Percentiles rank a stretch among this genome's conserved stretches.
phyloP scores from a whole-genome alignment of 305 asterid species.

The Rubia tinctorum region DNA sequence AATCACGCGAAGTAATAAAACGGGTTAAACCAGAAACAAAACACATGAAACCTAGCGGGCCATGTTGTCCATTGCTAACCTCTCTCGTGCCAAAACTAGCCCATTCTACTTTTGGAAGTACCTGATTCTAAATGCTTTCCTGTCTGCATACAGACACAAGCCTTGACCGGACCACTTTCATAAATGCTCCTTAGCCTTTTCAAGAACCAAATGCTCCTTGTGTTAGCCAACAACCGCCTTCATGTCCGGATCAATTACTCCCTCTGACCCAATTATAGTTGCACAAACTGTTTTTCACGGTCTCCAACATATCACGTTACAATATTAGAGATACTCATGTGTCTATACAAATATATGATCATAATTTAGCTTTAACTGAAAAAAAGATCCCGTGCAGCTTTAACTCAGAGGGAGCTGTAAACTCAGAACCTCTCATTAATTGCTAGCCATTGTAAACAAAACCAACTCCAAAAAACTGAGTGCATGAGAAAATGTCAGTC shows the following conservation, averaged over 20 bases:
- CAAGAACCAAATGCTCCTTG: background rate
- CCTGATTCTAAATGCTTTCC: conserved; percentile 1
- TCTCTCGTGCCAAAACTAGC: background rate
- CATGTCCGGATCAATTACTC: background rate
- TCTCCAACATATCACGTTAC: too few species aligned
- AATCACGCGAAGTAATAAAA: background rate
- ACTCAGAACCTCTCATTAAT: background rate
- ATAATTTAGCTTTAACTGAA: too few species aligned
- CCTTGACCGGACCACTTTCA: conserved; percentile 2
- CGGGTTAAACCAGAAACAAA: background rate
- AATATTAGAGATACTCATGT: too few species aligned
- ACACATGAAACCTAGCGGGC: background rate
- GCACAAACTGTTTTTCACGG: too few species aligned
- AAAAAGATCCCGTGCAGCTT: too few species aligned
- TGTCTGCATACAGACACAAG: background rate
- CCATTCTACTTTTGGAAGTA: background rate
- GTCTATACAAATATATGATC: too few species aligned
- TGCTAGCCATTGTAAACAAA: conserved; percentile 1
- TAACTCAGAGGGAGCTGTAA: background rate
- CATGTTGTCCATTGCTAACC: conserved; percentile 6
- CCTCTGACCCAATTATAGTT: background rate
- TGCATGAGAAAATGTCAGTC: background rate
- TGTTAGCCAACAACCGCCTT: background rate
- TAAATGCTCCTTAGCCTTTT: background rate
- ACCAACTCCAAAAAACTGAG: background rate